phyloP scores from a whole-genome alignment of 106 monocot species.

The Iris macrosiphon region DNA sequence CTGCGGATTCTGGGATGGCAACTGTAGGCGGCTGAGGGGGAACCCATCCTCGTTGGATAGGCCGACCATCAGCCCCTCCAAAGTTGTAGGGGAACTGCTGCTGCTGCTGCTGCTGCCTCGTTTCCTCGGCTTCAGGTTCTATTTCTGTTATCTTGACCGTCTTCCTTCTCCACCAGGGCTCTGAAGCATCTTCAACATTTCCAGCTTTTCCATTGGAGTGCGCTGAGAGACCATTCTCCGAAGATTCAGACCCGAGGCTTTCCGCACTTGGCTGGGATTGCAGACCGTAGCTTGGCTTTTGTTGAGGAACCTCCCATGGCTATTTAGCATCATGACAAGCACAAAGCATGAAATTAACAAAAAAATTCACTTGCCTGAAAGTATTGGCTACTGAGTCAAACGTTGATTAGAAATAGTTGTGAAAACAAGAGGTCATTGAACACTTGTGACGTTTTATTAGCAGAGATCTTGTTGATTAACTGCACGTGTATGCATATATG shows the following conservation, averaged over 20 bases:
- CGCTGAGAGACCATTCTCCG: slow-evolving; percentile 2
- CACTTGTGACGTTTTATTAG: no score
- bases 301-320: slow-evolving; percentile 34
- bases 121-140: slow-evolving; percentile 41
- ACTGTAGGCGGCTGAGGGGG: slow-evolving; percentile 88
- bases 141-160: slow-evolving; percentile 51
- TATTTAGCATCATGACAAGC: not conserved
- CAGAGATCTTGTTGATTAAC: no score
- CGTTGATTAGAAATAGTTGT: no score
- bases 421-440: no score
- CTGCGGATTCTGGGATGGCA: slow-evolving; percentile 69
- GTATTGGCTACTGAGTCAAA: no score
- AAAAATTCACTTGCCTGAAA: not conserved
- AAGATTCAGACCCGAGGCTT: slow-evolving; percentile 5
- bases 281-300: slow-evolving; percentile 8
- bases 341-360: not conserved
- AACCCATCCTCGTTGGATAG: slow-evolving; percentile 55
- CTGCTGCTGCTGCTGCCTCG: slow-evolving; percentile 18
- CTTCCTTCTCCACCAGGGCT: slow-evolving; percentile 49
- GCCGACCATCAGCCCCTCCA: slow-evolving; percentile 4
- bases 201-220: slow-evolving; percentile 9
- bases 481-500: no score
- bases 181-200: slow-evolving; percentile 24
- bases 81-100: slow-evolving; percentile 13
- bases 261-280: slow-evolving; percentile 30